Base-by-base conservation (phyloP, 2,329 filamentous ascomycete species). In the Tolypocladium album region DNA sequence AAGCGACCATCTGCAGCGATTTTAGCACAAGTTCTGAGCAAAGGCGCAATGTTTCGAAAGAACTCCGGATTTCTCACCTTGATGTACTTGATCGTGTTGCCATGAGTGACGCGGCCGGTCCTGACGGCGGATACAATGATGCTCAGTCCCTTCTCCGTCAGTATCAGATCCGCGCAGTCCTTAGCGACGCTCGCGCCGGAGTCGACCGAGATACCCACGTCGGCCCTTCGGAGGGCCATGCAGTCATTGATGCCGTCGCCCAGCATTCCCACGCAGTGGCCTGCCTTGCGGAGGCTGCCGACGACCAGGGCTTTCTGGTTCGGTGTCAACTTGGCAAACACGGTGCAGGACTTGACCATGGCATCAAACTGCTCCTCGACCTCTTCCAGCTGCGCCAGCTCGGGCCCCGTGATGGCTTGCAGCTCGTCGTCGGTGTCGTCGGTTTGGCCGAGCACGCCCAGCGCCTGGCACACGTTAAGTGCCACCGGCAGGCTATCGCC, bases 231-330 rank as follows among this genome's bases (percentile, higher is more conserved):
- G 53, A 70, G 64, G 4, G 68, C 68, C 20, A 70, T 64, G 60
- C 68, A 69, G 60, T 70, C 68, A 55, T 70, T 70, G 62, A 70
- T 67, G 31, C 68, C 68, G 52, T 70, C 68, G 5, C 68, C 68
- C 20, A 69, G 61, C 67, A 70, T 70, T 6, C 68, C 68, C 1
- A 70, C 68, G 52, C 64, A 67, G 57, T 68, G 58, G 3, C 68
- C 68, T 3, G 64, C 61, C 39, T 60, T 62, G 39, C 62, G 63
- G 13, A 70, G 61, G 38, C 64, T 66, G 20, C 61, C 62, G 20
- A 69, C 59, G 27, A 70, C 64, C n/a, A 62, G 47, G 5, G 64
- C 65, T 59, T 70, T 70, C 55, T 70, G 68, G 6, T 61, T 62
- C 0, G 68, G 68, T 1, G 65, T 66, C 40, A 70, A 62, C 60